Conservation (phyloP, 129 eudicot species). For the Apium graveolens region DNA sequence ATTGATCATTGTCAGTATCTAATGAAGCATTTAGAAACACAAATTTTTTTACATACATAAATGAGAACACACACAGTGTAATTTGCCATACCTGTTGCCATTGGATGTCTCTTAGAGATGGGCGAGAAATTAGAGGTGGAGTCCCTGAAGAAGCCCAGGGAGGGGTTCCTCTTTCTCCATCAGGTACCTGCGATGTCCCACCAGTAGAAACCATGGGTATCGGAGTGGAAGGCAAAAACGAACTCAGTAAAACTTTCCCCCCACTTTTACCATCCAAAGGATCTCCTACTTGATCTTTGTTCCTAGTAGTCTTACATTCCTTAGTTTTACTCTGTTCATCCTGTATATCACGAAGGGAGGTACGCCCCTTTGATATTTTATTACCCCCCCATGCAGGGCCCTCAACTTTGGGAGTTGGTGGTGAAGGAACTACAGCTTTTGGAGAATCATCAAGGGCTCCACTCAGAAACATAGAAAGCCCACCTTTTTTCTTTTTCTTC, state of each 20-base stretch:
- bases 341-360: slow-evolving; percentile 86
- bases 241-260: slow-evolving; percentile 52
- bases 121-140: slow-evolving; percentile 69
- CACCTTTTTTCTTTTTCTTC: slow-evolving; percentile 85
- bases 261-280: slow-evolving; percentile 32
- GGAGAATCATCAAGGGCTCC: slow-evolving; percentile 89
- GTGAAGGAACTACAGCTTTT: slow-evolving; percentile 36
- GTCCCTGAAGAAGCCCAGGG: slow-evolving; percentile 99
- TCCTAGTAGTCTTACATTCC: slow-evolving; percentile 23
- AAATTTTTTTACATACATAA: neutral
- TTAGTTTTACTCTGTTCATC: slow-evolving; percentile 62
- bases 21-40: neutral
- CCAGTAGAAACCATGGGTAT: slow-evolving; percentile 57
- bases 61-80: neutral
- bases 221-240: slow-evolving; percentile 66
- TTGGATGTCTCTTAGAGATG: slow-evolving; percentile 88
- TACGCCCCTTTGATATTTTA: slow-evolving; percentile 40
- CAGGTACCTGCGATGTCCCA: slow-evolving; percentile 37
- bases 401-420: slow-evolving; percentile 61
- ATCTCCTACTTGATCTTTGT: slow-evolving; percentile 41
- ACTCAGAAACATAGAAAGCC: slow-evolving; percentile 86
- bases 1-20: neutral
- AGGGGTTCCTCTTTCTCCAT: slow-evolving; percentile 77
- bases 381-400: slow-evolving; percentile 97
- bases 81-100: slow-evolving; percentile 59